Conservation (phyloP, 306 rosid species). For the Sphenostylis stenocarpa region DNA sequence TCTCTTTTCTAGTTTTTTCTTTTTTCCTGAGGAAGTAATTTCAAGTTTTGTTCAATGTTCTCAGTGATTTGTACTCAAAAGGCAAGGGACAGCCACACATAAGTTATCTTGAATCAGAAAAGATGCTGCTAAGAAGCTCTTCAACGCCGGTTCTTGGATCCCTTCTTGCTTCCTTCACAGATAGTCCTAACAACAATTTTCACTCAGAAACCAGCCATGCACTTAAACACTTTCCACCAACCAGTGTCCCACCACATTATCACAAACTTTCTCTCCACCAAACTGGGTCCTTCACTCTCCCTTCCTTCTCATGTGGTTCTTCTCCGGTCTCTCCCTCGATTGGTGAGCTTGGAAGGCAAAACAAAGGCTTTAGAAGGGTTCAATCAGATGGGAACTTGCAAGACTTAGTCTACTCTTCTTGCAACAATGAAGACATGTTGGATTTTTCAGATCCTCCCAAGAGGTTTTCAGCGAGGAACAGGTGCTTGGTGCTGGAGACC, state of each 20-base stretch:
- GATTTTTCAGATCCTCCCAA: conserved; percentile 23
- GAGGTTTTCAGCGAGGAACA: conserved; percentile 34
- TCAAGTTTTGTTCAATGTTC: not conserved
- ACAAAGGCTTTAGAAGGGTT: conserved; percentile 66
- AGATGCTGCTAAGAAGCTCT: conserved; percentile 81
- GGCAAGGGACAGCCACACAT: conserved; percentile 19
- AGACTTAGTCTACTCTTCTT: conserved; percentile 46
- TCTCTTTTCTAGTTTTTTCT: no score
- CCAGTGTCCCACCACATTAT: conserved; percentile 31
- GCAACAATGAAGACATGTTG: conserved; percentile 41
- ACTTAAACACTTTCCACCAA: conserved; percentile 46
- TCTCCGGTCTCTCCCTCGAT: conserved; percentile 81
- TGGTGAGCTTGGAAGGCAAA: conserved; percentile 38
- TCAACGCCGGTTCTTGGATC: conserved; percentile 93
- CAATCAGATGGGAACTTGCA: conserved; percentile 86
- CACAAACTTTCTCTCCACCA: conserved; percentile 44
- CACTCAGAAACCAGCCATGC: conserved; percentile 44
- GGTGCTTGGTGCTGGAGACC: conserved; percentile 44
- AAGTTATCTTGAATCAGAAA: conserved; percentile 21
- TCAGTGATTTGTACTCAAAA: not conserved
- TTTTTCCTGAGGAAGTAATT: not conserved
- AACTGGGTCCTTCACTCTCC: conserved; percentile 37
- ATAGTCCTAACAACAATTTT: conserved; percentile 44
- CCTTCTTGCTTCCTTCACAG: conserved; percentile 59
- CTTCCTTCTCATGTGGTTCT: conserved; percentile 49